Evolutionary conservation across 495 filamentous ascomycete species (phyloP), one percentile per base, ranked within the genome.

Genomic region (Pyronema domesticum): DNA sequence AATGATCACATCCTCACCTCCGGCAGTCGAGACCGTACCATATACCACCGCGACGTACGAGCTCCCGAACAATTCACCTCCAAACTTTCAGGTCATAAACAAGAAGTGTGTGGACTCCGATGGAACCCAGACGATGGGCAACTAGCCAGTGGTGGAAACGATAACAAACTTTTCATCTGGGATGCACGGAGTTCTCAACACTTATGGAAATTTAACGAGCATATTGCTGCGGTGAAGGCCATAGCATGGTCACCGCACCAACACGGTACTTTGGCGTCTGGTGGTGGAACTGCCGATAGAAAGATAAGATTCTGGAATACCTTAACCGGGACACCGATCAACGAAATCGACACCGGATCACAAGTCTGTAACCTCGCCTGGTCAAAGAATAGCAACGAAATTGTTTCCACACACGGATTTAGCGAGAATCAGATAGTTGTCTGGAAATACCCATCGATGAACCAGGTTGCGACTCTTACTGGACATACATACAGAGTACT

Each of bases 201-300:
- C 3, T 73, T 89, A 6, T 94, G 82, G 72, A 89, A 89, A 55
- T 96, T 94, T 62, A 82, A 80, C 14, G 86, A 94, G 49, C 91
- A 98, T 65, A 88, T 79, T 18, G 91, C 91, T 4, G 91, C 91
- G 7, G 91, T 98, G 47, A 98, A 98, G 67, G 91, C 91, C 8
- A 95, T 98, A 58, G 83, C 91, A n/a, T 98, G 91, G 91, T 94
- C 86, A 23, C 91, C 91, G 15, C 91, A 98, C 68, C 91, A 96
- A 59, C 82, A 83, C 43, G 83, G 88, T 46, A 78, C 95, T 1
- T 77, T 98, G 17, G 93, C 91, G n/a, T 94, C 86, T 8, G 91
- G 91, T 40, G 91, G 91, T 54, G 91, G 91, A 60, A 98, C 91
- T 0, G 91, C 89, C 14, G 91, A 98, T 70, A 78, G 89, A 47